Evolutionary conservation across 495 filamentous ascomycete genomes (phyloP).

Genomic region (Penicillium waksmanii): DNA sequence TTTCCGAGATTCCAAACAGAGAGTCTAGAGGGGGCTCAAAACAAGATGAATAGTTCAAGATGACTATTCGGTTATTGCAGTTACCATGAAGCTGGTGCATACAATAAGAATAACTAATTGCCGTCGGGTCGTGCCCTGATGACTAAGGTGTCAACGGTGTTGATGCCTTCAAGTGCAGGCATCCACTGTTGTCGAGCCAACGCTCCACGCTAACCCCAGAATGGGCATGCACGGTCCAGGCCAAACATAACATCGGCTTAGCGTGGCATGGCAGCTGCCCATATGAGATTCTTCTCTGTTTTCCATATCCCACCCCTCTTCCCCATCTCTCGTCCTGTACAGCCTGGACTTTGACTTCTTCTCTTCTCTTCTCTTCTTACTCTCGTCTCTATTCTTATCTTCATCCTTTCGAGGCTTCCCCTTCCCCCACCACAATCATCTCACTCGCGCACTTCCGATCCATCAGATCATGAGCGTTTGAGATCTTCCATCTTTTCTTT

Average conservation of each 20-base stretch:
- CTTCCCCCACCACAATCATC: constrained; percentile 9
- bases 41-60: background rate
- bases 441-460: constrained; percentile 18
- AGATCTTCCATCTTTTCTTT: constrained; percentile 15
- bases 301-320: constrained; percentile 26
- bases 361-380: constrained; percentile 15
- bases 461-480: constrained; percentile 32
- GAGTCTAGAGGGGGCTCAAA: too few relatives aligned
- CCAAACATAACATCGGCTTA: constrained; percentile 52
- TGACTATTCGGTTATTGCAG: background rate
- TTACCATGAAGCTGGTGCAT: background rate
- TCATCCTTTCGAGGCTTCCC: constrained; percentile 5
- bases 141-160: constrained; percentile 18
- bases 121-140: constrained; percentile 2
- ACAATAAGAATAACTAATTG: background rate
- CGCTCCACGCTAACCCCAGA: constrained; percentile 37
- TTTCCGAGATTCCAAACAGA: too few relatives aligned
- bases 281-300: constrained; percentile 40
- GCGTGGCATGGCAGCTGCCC: constrained; percentile 47
- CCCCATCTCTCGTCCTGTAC: constrained; percentile 21
- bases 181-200: constrained; percentile 48
- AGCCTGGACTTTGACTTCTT: constrained; percentile 10
- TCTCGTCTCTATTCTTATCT: constrained; percentile 5
- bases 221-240: constrained; percentile 19
- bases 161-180: constrained; percentile 8